Conservation (phyloP, 1,284 basidiomycete species). For the Trichosporon sp. region DNA sequence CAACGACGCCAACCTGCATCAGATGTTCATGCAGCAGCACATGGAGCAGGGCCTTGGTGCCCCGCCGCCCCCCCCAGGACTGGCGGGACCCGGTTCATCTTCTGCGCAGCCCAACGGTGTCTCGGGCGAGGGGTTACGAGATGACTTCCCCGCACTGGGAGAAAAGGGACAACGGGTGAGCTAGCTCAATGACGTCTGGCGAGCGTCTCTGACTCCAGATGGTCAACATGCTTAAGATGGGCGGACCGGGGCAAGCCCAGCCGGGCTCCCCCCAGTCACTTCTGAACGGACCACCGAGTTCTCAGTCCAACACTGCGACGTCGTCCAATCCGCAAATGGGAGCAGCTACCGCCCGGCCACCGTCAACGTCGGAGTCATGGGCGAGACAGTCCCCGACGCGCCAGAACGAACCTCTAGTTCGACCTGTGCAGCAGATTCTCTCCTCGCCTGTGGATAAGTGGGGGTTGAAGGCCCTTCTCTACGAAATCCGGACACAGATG, state of each 20-base stretch:
- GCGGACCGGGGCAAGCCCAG: slow-evolving; percentile 30
- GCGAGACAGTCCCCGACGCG: slow-evolving; percentile 39
- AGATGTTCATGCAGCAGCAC: slow-evolving; percentile 44
- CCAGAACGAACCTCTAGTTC: slow-evolving; percentile 65
- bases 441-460: slow-evolving; percentile 93
- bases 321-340: slow-evolving; percentile 42
- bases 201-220: slow-evolving; percentile 36
- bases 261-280: slow-evolving; percentile 30
- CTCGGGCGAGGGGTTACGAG: slow-evolving; percentile 39
- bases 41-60: slow-evolving; percentile 40
- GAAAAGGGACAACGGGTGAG: slow-evolving; percentile 42
- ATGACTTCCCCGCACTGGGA: slow-evolving; percentile 55
- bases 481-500: slow-evolving; percentile 77
- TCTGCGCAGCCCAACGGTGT: slow-evolving; percentile 41
- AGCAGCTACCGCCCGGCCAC: slow-evolving; percentile 34
- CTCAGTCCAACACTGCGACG: slow-evolving; percentile 43
- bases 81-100: slow-evolving; percentile 44
- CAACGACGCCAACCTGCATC: slow-evolving; percentile 31
- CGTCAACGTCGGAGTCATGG: slow-evolving; percentile 45
- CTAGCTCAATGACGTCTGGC: background rate
- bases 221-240: slow-evolving; percentile 32
- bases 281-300: slow-evolving; percentile 39
- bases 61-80: slow-evolving; percentile 54
- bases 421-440: slow-evolving; percentile 92
- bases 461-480: slow-evolving; percentile 84